Base-by-base conservation (phyloP, 345 rosid species). In the Punica granatum region DNA sequence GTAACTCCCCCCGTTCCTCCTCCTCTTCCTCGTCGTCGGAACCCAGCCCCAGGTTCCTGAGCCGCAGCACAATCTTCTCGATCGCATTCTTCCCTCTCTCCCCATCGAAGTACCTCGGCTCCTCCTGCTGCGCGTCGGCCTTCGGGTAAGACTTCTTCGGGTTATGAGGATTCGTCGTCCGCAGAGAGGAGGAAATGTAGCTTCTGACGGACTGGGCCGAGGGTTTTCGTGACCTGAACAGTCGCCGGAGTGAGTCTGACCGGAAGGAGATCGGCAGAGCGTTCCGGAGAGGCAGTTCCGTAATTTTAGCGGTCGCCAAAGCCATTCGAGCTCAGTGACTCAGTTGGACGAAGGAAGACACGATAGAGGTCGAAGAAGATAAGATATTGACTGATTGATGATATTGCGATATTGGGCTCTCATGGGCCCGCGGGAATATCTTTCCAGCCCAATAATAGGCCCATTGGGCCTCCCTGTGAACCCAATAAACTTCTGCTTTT, bases 51-150 rank as follows among this genome's bases (percentile, higher is more conserved):
- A 94, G 61, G 76, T 94, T 86, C 69, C 97, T 79, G 70, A 94
- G 73, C 66, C 97, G 82, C 48, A 94, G 90, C 56, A 89, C 97
- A 33, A 94, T 94, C 70, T 92, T 81, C 56, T 94, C 92, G 3
- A 94, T 84, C 10, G 97, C 90, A 65, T 68, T 90, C 44, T 85
- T 82, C 28, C 90, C 89, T 77, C 62, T 89, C 53, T 78, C 88
- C 53, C 68, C 61, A 67, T 73, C 72, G 25, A 71, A 48, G 43
- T 71, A 80, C 26, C 74, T 73, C 41, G 68, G 64, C 60, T 69
- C 80, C 60, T 71, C 62, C 64, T 65, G 61, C 60, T 30, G 44
- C 10, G 72, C 42, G 8, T 67, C 54, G 19, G 64, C 25, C 66
- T 66, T 46, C 31, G 64, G 48, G 21, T 62, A 41, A 66, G 78